These are phyloP conservation scores for Pleurotus tuoliensis DNA, from an alignment of 768 basidiomycete genomes.

Conservation along the genomic window DNA sequence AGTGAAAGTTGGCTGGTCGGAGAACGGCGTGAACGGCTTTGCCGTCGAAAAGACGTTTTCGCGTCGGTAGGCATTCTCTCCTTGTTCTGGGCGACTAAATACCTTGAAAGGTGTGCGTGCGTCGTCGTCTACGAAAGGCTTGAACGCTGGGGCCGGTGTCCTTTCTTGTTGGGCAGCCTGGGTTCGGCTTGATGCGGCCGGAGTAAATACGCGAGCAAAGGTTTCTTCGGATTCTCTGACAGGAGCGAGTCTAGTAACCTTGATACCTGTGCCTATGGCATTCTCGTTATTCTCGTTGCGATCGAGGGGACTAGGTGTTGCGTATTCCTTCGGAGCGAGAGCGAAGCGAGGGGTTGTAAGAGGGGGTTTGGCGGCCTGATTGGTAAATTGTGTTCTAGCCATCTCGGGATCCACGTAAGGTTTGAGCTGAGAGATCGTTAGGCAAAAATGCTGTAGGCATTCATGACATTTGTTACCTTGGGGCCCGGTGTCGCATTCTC, in stretches of 20 bases:
- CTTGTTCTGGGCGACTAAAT: slow-evolving; percentile 60
- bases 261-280: slow-evolving; percentile 10
- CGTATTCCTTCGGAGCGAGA: slow-evolving; percentile 49
- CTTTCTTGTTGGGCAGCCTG: slow-evolving; percentile 14
- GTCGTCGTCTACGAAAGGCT: slow-evolving; percentile 12
- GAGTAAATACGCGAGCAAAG: slow-evolving; percentile 66
- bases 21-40: slow-evolving; percentile 43
- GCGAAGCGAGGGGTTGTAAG: slow-evolving; percentile 31
- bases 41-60: slow-evolving; percentile 33
- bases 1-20: slow-evolving; percentile 34
- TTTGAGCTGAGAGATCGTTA: slow-evolving; percentile 44
- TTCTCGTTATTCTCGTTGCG: slow-evolving; percentile 22
- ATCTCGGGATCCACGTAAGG: slow-evolving; percentile 58
- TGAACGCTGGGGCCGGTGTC: slow-evolving; percentile 16
- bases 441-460: slow-evolving; percentile 11
- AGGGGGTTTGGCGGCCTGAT: background rate
- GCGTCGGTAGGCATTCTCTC: slow-evolving; percentile 22
- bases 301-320: slow-evolving; percentile 25
- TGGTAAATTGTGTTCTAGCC: slow-evolving; percentile 36
- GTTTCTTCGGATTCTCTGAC: slow-evolving; percentile 38
- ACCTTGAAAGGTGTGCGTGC: slow-evolving; percentile 57
- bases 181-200: slow-evolving; percentile 37
- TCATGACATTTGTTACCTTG: slow-evolving; percentile 23
- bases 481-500: slow-evolving; percentile 37
- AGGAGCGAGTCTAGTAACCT: slow-evolving; percentile 23